A percentile compares a stretch with the other conserved stretches of the same genome.
Evolutionary conservation across 495 filamentous ascomycete species (phyloP).

Genomic region (Aspergillus kassunensis): DNA sequence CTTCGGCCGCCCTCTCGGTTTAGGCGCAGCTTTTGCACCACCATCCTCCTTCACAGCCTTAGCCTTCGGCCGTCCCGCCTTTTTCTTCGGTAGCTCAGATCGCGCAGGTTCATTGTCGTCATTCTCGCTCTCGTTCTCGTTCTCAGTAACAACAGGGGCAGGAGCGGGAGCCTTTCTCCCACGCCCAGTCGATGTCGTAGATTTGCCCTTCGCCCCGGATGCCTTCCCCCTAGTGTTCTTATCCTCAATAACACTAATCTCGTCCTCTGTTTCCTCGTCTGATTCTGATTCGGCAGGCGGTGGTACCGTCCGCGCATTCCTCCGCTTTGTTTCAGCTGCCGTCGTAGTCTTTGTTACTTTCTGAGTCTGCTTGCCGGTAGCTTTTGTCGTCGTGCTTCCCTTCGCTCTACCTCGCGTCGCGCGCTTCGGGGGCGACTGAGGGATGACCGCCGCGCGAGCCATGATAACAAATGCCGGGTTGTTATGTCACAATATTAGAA

Average conservation of each 20-base stretch:
- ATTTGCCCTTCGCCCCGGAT: conserved; percentile 15
- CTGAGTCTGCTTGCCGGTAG: conserved; percentile 16
- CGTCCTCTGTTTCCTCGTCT: conserved; percentile 40
- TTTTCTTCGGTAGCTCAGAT: conserved; percentile 33
- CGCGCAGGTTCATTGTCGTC: conserved; percentile 24
- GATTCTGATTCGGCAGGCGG: conserved; percentile 15
- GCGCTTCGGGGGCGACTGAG: conserved; percentile 33
- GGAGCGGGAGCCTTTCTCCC: conserved; percentile 17
- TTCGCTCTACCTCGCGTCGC: conserved; percentile 28
- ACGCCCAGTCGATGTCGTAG: conserved; percentile 17
- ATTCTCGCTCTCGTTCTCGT: conserved; percentile 13
- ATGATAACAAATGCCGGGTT: conserved; percentile 14
- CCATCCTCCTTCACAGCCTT: conserved; percentile 15
- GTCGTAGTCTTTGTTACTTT: conserved; percentile 20
- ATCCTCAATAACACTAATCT: conserved; percentile 30
- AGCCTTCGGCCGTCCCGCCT: conserved; percentile 31
- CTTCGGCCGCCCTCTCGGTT: conserved; percentile 36
- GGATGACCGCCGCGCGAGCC: conserved; percentile 43
- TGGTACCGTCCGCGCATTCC: conserved; percentile 4
- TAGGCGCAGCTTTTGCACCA: conserved; percentile 15
- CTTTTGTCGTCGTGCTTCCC: conserved; percentile 18
- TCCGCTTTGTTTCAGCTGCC: conserved; percentile 14
- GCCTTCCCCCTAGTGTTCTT: conserved; percentile 18
- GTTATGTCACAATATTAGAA: no score
- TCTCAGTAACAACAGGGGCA: conserved; percentile 2